Evolutionary conservation across 495 filamentous ascomycete species (phyloP), one percentile per base, ranked within the genome.

Genomic region (Amphirosellinia nigrospora): DNA sequence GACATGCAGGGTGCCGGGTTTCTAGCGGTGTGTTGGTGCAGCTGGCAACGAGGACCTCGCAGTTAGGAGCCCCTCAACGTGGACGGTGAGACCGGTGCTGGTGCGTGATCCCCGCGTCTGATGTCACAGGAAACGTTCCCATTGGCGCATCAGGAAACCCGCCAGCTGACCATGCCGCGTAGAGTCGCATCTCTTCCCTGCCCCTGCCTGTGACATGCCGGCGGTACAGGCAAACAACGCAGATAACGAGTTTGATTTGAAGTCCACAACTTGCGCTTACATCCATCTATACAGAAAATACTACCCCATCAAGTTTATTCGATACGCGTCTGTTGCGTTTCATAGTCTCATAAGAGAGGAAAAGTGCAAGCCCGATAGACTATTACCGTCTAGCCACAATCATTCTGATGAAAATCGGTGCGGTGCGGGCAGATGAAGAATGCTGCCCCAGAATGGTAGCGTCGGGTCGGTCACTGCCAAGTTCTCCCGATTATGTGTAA

Each of bases 101-200:
- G 6, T 39, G 58, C 36, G 58, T 60, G 58, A 39, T 60, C 58
- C 58, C 36, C 36, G 58, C 21, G 34, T 58, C 58, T 38, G 36
- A 26, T 23, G 58, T 60, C 21, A 6, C 32, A 60, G 58, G 58
- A 60, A 39, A 60, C 36, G 36, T 38, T 60, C 32, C 58, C 36
- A 60, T 60, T 38, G 58, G 58, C 13, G 21, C 10, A 34, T 56
- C 28, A 26, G 55, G 32, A 58, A 21, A 36, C 19, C 30, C 55
- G n/a, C 55, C n/a, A 36, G n/a, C 30, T 21, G 34, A 28, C 32
- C 55, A 58, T 58, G 32, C 55, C 16, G 32, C 55, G 7, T 36
- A 36, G 55, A 58, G 55, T 58, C n/a, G 32, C 55, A 58, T 58
- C 7, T 56, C 28, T n/a, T 1, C 50, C 19, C 21, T 4, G 13